These are phyloP conservation scores for Zymoseptoria brevis DNA, from an alignment of 2,329 filamentous ascomycete genomes.

Conservation along the genomic window DNA sequence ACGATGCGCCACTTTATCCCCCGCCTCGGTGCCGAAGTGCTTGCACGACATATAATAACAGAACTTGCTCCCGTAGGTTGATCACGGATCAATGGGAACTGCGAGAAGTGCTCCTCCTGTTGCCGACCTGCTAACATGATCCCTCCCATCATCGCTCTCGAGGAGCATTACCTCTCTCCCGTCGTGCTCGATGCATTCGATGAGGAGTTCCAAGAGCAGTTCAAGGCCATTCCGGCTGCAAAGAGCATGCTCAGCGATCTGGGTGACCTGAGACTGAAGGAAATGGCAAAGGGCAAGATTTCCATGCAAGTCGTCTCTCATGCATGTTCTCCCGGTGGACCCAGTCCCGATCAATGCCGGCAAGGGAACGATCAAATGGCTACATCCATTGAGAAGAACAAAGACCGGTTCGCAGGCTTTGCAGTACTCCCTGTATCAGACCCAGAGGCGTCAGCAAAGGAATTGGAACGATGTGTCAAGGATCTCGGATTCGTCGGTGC, in stretches of 20 bases:
- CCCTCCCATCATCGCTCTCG: constrained; percentile 30
- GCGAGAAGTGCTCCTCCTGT: not conserved
- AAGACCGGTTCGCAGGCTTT: constrained; percentile 28
- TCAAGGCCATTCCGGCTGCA: constrained; percentile 26
- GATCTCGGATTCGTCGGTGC: constrained; percentile 30
- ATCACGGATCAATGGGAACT: not conserved
- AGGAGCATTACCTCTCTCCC: constrained; percentile 32
- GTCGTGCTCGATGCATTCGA: constrained; percentile 26
- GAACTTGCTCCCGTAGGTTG: not conserved
- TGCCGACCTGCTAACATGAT: constrained; percentile 17
- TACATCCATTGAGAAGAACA: constrained; percentile 21
- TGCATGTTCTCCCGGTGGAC: constrained; percentile 23
- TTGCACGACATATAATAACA: not conserved
- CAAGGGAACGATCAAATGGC: constrained; percentile 30
- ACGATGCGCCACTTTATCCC: not conserved
- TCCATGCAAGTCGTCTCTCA: constrained; percentile 31
- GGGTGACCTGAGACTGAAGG: constrained; percentile 21
- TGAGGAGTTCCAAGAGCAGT: constrained; percentile 25
- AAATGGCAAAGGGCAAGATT: constrained; percentile 28
- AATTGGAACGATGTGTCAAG: constrained; percentile 28
- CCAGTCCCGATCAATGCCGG: constrained; percentile 21
- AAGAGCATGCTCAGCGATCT: constrained; percentile 25
- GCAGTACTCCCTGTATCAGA: constrained; percentile 28
- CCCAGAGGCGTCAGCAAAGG: constrained; percentile 25
- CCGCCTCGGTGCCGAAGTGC: not conserved